Evolutionary conservation across 1,139 yeast species (phyloP).

Genomic region (Taphrina deformans): DNA sequence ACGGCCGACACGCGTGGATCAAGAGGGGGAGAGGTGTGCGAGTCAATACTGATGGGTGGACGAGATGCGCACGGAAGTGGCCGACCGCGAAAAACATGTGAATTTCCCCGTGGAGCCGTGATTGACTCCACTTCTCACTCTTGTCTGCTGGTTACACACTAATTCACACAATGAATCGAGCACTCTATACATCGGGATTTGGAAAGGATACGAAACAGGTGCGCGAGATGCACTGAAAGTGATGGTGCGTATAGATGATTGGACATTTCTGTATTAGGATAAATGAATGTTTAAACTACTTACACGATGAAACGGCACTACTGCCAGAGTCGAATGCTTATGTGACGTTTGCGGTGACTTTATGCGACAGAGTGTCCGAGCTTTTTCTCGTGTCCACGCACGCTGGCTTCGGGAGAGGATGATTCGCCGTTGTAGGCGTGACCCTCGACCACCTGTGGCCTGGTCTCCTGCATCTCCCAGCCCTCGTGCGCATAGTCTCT

Average conservation of each 20-base stretch:
- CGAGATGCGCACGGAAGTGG: background rate
- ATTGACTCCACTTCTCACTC: too few relatives aligned
- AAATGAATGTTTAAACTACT: background rate
- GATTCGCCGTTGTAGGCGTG: slow-evolving; percentile 17
- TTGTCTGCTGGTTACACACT: too few relatives aligned
- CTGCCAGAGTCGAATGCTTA: background rate
- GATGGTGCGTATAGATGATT: too few relatives aligned
- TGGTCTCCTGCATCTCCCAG: slow-evolving; percentile 14
- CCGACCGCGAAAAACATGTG: background rate
- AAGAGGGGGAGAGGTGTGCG: too few relatives aligned
- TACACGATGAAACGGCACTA: background rate
- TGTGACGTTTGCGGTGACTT: background rate
- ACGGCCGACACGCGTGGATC: too few relatives aligned
- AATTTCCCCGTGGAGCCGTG: background rate
- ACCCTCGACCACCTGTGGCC: slow-evolving; percentile 16
- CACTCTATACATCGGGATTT: too few relatives aligned
- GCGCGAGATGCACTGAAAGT: too few relatives aligned
- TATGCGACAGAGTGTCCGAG: background rate
- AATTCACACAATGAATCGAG: too few relatives aligned
- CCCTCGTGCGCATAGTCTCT: slow-evolving; percentile 53
- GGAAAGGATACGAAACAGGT: too few relatives aligned
- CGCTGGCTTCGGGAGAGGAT: slow-evolving; percentile 3
- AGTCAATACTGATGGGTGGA: background rate
- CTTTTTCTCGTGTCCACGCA: slow-evolving; percentile 11
- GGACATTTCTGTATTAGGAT: background rate